Base-by-base conservation (phyloP, 2,329 filamentous ascomycete genomes). In the Xylaria sp. region DNA sequence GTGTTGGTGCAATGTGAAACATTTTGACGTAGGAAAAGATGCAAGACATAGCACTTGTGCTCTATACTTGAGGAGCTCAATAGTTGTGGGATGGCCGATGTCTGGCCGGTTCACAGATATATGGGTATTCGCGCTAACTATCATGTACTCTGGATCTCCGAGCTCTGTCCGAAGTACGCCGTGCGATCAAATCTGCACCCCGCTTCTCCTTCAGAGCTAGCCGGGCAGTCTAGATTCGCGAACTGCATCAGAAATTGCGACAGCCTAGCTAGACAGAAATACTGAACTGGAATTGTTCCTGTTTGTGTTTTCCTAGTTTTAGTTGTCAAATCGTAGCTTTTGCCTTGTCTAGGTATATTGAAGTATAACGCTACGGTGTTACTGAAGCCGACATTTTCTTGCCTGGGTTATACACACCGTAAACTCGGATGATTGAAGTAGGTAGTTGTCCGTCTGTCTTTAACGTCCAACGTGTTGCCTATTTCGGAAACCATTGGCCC, bases 381-480 rank as follows among this genome's bases (percentile, higher is more conserved):
- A 42, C 14, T 17, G 12, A 14, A 14, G 5, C 39, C 39, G 14
- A 17, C 14, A 8, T 42, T 42, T 14, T 17, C 14, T 42, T 12
- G 39, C 14, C 11, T 42, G 11, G 14, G 12, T 5, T 42, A 17
- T 42, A 17, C 34, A 34, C 34, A 24, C 21, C 21, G 24, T 30
- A 45, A 27, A 27, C 24, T 27, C 24, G 24, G 24, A 27, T 27
- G 24, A 27, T 27, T 45, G 36, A 24, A 17, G 47, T 47, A 60
- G 34, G 11, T n/a, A 60, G n/a, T 32, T 24, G 36, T 48, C 5
- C 9, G 30, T 30, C 48, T 9, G n/a, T 14, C 17, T 47, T 24
- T 17, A 34, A n/a, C 59, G 30, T 47, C 54, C 48, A 39, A 34
- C 56, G 6, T 56, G 30, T 67, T 67, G 45, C 68, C 61, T 45